These are phyloP conservation scores for Candida dendrica DNA, from an alignment of 805 yeast genomes.

Conservation along the genomic window DNA sequence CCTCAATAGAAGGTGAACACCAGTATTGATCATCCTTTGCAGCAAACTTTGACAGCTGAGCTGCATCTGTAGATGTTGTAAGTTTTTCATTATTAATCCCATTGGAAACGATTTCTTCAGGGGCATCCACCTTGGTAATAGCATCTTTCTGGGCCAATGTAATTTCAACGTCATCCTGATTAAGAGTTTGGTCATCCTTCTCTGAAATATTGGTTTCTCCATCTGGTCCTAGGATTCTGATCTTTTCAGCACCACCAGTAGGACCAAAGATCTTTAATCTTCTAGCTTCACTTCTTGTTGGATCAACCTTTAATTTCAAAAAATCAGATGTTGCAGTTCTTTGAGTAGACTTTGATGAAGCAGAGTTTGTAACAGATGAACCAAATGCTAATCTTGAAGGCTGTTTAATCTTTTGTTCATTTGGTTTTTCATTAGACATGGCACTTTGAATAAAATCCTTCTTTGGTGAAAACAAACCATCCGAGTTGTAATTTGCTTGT, in stretches of 20 bases:
- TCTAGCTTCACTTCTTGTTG: slow-evolving; percentile 35
- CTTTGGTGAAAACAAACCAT: slow-evolving; percentile 30
- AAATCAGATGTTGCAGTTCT: slow-evolving; percentile 13
- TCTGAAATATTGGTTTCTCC: no score
- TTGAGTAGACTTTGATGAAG: slow-evolving; percentile 21
- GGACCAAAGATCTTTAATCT: slow-evolving; percentile 29
- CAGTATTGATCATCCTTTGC: slow-evolving; percentile 44
- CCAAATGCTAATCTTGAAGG: slow-evolving; percentile 4
- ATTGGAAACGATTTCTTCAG: not conserved
- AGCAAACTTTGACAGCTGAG: not conserved
- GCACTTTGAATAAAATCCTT: slow-evolving; percentile 16
- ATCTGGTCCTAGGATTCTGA: slow-evolving; percentile 17
- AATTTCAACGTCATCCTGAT: not conserved
- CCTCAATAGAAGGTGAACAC: slow-evolving; percentile 60
- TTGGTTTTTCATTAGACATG: slow-evolving; percentile 8
- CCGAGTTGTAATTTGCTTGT: slow-evolving; percentile 20
- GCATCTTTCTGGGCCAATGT: not conserved
- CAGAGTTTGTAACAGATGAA: slow-evolving; percentile 4
- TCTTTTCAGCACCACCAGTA: slow-evolving; percentile 19
- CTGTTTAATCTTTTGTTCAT: slow-evolving; percentile 3
- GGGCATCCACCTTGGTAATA: not conserved
- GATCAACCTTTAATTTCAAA: slow-evolving; percentile 31
- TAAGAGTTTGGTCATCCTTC: not conserved
- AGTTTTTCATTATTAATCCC: not conserved
- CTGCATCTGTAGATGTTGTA: not conserved